Conservation (phyloP, 2,329 filamentous ascomycete species). For the Ophiostoma piceae region DNA sequence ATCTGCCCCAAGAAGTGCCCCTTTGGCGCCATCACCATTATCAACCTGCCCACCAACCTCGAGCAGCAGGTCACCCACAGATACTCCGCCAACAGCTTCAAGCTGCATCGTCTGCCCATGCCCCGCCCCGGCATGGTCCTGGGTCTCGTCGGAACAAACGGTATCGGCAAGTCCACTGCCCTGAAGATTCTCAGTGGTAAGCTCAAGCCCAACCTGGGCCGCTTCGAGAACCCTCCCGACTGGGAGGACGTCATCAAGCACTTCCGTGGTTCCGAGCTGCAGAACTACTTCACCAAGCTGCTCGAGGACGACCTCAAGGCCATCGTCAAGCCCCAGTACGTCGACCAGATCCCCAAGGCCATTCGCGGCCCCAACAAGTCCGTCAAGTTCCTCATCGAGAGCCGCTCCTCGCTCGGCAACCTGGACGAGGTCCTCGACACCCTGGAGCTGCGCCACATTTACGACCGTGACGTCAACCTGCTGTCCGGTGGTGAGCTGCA, state of each 20-base stretch:
- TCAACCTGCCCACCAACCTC: slow-evolving; percentile 99
- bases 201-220: slow-evolving; percentile 93
- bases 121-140: slow-evolving; percentile 92
- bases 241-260: slow-evolving; percentile 99
- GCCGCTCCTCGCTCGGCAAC: slow-evolving; percentile 71
- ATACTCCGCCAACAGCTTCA: slow-evolving; percentile 99
- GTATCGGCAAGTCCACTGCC: slow-evolving; percentile 99
- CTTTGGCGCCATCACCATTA: slow-evolving; percentile 98
- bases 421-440: slow-evolving; percentile 74
- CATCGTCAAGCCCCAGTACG: slow-evolving; percentile 98
- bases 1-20: slow-evolving; percentile 99
- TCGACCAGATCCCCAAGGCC: slow-evolving; percentile 93
- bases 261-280: slow-evolving; percentile 94
- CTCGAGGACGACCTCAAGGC: slow-evolving; percentile 96
- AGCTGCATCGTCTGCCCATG: slow-evolving; percentile 94
- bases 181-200: slow-evolving; percentile 98
- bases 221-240: slow-evolving; percentile 93
- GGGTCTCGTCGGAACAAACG: slow-evolving; percentile 96
- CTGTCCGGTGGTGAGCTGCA: slow-evolving; percentile 97
- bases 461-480: slow-evolving; percentile 82
- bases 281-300: slow-evolving; percentile 98
- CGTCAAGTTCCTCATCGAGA: slow-evolving; percentile 72
- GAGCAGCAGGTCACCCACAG: slow-evolving; percentile 97
- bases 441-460: slow-evolving; percentile 61
- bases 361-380: slow-evolving; percentile 76